Evolutionary conservation across 768 basidiomycete genomes (phyloP).

Genomic region (Suillus plorans): DNA sequence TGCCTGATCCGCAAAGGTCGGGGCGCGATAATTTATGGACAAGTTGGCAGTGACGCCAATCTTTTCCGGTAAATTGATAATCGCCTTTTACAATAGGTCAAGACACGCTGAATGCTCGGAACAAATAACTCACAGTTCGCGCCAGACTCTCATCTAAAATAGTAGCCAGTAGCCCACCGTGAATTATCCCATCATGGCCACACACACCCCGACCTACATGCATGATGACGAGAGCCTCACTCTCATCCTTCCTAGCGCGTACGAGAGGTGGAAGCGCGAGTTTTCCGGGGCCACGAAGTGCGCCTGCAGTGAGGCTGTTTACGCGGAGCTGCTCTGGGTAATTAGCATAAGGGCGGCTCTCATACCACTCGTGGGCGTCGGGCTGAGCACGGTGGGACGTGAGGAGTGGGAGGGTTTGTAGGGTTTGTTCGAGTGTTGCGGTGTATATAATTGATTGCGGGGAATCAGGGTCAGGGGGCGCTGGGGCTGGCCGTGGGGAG

Average conservation of each 20-base stretch:
- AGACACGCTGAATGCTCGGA: background rate
- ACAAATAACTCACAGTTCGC: slow-evolving; percentile 58
- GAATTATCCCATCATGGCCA: slow-evolving; percentile 92
- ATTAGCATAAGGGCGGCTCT: slow-evolving; percentile 68
- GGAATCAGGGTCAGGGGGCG: slow-evolving; percentile 51
- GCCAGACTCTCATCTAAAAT: slow-evolving; percentile 84
- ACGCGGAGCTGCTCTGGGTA: slow-evolving; percentile 72
- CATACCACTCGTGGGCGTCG: slow-evolving; percentile 69
- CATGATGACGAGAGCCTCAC: slow-evolving; percentile 65
- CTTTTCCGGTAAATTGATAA: slow-evolving; percentile 81
- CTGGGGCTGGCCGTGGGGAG: slow-evolving; percentile 75
- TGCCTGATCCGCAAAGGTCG: slow-evolving; percentile 87
- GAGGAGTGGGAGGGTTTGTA: slow-evolving; percentile 68
- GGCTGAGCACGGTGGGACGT: slow-evolving; percentile 44
- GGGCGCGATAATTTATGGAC: slow-evolving; percentile 78
- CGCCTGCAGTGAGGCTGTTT: slow-evolving; percentile 82
- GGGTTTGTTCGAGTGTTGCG: slow-evolving; percentile 58
- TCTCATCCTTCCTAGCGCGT: slow-evolving; percentile 72
- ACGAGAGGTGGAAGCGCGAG: slow-evolving; percentile 80
- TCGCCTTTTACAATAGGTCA: slow-evolving; percentile 52
- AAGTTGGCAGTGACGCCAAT: slow-evolving; percentile 93
- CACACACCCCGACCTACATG: slow-evolving; percentile 88
- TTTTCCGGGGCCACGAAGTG: slow-evolving; percentile 85
- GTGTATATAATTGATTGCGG: slow-evolving; percentile 58
- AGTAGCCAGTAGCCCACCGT: slow-evolving; percentile 90